These are phyloP conservation scores for Amylocystis lapponica DNA, from an alignment of 768 basidiomycete genomes.

Conservation along the genomic window DNA sequence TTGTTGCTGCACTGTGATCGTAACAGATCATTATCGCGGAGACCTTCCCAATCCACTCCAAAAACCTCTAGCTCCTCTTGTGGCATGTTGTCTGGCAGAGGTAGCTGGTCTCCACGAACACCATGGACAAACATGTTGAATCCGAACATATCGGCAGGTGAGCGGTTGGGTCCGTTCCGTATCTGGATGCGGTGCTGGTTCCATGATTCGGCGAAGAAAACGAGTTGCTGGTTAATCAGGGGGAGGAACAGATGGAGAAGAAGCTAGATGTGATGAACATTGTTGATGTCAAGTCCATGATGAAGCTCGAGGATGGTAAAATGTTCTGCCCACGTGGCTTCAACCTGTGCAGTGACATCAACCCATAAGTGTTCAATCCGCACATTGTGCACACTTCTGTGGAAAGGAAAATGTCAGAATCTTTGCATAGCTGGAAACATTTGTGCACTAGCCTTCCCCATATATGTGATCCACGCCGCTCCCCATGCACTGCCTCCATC, in stretches of 20 bases:
- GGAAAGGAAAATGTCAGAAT: neutral
- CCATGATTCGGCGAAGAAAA: slow-evolving; percentile 13
- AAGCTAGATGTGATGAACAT: slow-evolving; percentile 21
- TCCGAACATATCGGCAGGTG: slow-evolving; percentile 16
- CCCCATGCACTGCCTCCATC: slow-evolving; percentile 18
- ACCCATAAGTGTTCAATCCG: slow-evolving; percentile 24
- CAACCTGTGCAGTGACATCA: slow-evolving; percentile 20
- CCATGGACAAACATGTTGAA: slow-evolving; percentile 16
- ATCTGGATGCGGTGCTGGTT: slow-evolving; percentile 16
- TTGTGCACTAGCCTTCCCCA: slow-evolving; percentile 15
- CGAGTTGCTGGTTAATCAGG: slow-evolving; percentile 12
- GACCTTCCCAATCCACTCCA: slow-evolving; percentile 11
- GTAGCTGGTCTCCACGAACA: slow-evolving; percentile 1
- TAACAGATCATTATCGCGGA: slow-evolving; percentile 2
- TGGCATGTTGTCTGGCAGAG: neutral
- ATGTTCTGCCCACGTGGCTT: slow-evolving; percentile 17
- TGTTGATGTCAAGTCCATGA: slow-evolving; percentile 18
- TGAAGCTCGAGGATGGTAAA: slow-evolving; percentile 17
- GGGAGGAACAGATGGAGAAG: slow-evolving; percentile 23
- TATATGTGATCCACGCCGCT: slow-evolving; percentile 19
- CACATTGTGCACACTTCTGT: slow-evolving; percentile 20
- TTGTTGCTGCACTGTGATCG: slow-evolving; percentile 3
- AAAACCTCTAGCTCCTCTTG: slow-evolving; percentile 7
- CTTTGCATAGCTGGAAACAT: neutral
- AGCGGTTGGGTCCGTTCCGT: slow-evolving; percentile 12